Evolutionary conservation across 2,329 filamentous ascomycete species (phyloP), one percentile per base, ranked within the genome.

Genomic region (Colletotrichum tamarilloi): DNA sequence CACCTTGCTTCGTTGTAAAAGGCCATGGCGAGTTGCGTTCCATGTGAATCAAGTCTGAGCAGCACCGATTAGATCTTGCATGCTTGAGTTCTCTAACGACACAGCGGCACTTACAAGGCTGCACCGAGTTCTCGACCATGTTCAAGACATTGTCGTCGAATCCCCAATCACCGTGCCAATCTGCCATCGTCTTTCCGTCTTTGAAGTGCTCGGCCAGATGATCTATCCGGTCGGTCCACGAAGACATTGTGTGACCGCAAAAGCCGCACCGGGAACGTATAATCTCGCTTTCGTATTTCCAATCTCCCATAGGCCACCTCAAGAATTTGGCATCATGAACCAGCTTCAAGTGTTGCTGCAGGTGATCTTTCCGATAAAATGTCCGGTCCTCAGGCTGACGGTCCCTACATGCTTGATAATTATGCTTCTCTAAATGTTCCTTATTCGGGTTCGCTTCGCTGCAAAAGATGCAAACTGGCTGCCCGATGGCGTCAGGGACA

Each of bases 401-500:
- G 28, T 89, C 86, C 22, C 85, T 84, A 75, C 90, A 92, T 4
- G 84, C 74, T 2, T 78, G 76, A 62, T 82, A 81, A 30, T 84
- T 83, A 64, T 86, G 85, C 0, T 57, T 64, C 19, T 84, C 79
- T 1, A 83, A 74, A 65, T 86, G 85, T 4, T 75, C 65, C 5
- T 74, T 55, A 5, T 79, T 73, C 1, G 84, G 84, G 5, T 80
- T 77, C 0, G 67, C 59, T 0, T 78, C 49, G 1, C 80, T 80
- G 56, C 85, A 86, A 63, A 83, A 85, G 1, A 84, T 81, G 38
- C 85, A 86, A 3, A 66, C 62, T 53, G 81, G 81, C 84, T 77
- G 2, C 1, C 84, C 82, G 0, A 72, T 76, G 4, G 81, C 79
- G 35, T 83, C 82, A 0, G 67, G 28, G 1, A 83, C 84, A 5